Base-by-base conservation (phyloP, 257 asterid genomes). In the Ocimum tenuiflorum region DNA sequence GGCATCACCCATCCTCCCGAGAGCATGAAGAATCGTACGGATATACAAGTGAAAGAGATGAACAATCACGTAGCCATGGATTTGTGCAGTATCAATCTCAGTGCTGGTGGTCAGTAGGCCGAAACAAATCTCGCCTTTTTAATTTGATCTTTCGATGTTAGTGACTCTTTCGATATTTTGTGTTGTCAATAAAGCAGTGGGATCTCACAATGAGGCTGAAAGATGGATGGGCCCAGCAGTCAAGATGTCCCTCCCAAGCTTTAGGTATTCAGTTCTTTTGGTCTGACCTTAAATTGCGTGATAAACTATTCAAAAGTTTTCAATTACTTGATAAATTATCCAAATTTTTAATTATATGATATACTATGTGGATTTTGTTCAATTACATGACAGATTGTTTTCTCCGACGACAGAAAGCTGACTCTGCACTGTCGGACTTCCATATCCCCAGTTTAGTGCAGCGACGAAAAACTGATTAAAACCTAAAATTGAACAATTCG, bases 221-320 rank as follows among this genome's bases (percentile, higher is more conserved):
- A 62, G 68, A 68, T 89, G 96, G 98, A 79, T 61, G 77, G 91
- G 94, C 12, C 99, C 96, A 36, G 72, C 60, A 15, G 60, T 86
- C 75, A 92, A 86, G 72, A 67, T 92, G 75, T 87, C 95, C 38
- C 99, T 92, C 72, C 97, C 99, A 20, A 92, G 96, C 86, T 92
- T 86, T 74, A 89, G 99, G 97, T 92, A 69, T 20, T 55, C 60
- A 62, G 19, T 6, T 38, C 11, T 20, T 38, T 10, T 2, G n/a
- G n/a, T n/a, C n/a, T n/a, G n/a, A n/a, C n/a, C n/a, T n/a, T n/a
- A n/a, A n/a, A n/a, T n/a, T n/a, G n/a, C n/a, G n/a, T n/a, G n/a
- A n/a, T n/a, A n/a, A n/a, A n/a, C n/a, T n/a, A n/a, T n/a, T n/a
- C n/a, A n/a, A n/a, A n/a, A n/a, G n/a, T n/a, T n/a, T n/a, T n/a